A percentile compares a stretch with the other conserved stretches of the same genome.
phyloP scores from a whole-genome alignment of 495 filamentous ascomycete species.

The Aspergillus olivimuriae region DNA sequence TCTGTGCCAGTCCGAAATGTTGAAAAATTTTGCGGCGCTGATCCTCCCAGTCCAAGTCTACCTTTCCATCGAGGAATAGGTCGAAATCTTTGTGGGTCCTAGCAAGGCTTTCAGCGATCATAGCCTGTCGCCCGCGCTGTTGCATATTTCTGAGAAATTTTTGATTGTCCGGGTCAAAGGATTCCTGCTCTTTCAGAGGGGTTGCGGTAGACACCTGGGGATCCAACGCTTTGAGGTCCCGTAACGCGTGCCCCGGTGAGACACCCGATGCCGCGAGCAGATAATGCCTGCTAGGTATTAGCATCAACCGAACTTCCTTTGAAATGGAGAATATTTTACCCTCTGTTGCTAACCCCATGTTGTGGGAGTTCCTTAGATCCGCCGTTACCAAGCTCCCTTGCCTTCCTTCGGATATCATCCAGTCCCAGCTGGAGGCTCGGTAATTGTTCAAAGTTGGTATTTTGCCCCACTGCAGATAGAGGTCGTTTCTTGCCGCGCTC shows the following conservation, averaged over 20 bases:
- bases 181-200: constrained; percentile 36
- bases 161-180: constrained; percentile 71
- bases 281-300: constrained; percentile 51
- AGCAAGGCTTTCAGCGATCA: constrained; percentile 82
- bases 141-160: constrained; percentile 77
- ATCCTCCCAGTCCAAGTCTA: constrained; percentile 90
- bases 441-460: constrained; percentile 40
- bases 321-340: no score
- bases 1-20: constrained; percentile 83
- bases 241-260: constrained; percentile 66
- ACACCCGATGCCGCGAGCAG: constrained; percentile 87
- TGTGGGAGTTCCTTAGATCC: constrained; percentile 38
- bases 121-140: constrained; percentile 82
- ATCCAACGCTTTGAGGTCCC: constrained; percentile 62
- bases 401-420: constrained; percentile 78
- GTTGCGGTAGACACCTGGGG: constrained; percentile 37
- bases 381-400: constrained; percentile 64
- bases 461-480: constrained; percentile 29
- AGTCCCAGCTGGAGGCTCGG: constrained; percentile 71
- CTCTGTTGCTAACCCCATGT: constrained; percentile 54
- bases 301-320: no score
- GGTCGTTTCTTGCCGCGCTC: constrained; percentile 60
- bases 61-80: constrained; percentile 83
- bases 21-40: constrained; percentile 89
- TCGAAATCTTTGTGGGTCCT: constrained; percentile 88